Evolutionary conservation across 371 early-diverging fungal genomes (phyloP).

Genomic region (Funneliformis caledonium): DNA sequence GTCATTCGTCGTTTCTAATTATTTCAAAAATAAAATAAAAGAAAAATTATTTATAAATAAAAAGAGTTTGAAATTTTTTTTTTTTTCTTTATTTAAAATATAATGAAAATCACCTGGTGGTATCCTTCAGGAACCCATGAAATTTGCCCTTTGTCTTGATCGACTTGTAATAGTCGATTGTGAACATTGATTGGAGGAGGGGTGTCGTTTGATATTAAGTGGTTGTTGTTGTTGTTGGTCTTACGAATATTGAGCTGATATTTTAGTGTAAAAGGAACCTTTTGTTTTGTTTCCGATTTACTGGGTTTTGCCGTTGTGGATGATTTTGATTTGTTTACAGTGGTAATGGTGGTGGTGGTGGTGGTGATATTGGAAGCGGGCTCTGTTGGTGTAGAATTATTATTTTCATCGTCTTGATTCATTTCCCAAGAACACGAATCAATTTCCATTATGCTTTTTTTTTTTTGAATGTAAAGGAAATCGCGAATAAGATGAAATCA

Average conservation of each 20-base stretch:
- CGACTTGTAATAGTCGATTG: neutral
- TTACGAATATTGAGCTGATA: constrained; percentile 25
- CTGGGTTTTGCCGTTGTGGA: neutral
- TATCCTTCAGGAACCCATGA: constrained; percentile 36
- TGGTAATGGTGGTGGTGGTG: neutral
- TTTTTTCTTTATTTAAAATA: neutral
- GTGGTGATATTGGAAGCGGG: neutral
- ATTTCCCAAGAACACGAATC: neutral
- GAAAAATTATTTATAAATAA: neutral
- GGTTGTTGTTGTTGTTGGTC: neutral
- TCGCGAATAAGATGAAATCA: neutral
- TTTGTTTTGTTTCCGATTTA: constrained; percentile 21
- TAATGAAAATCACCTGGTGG: constrained; percentile 31
- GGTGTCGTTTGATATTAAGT: neutral
- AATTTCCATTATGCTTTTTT: neutral
- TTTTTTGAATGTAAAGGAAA: neutral
- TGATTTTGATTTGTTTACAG: neutral
- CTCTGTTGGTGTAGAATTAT: neutral
- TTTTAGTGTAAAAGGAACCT: constrained; percentile 20
- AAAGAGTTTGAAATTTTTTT: neutral
- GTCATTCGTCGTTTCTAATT: constrained; percentile 30
- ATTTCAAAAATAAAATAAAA: neutral
- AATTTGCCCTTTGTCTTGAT: constrained; percentile 35
- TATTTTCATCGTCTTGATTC: neutral
- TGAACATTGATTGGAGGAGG: neutral